Evolutionary conservation across 306 rosid species (phyloP).

Genomic region (Sindora glabra): DNA sequence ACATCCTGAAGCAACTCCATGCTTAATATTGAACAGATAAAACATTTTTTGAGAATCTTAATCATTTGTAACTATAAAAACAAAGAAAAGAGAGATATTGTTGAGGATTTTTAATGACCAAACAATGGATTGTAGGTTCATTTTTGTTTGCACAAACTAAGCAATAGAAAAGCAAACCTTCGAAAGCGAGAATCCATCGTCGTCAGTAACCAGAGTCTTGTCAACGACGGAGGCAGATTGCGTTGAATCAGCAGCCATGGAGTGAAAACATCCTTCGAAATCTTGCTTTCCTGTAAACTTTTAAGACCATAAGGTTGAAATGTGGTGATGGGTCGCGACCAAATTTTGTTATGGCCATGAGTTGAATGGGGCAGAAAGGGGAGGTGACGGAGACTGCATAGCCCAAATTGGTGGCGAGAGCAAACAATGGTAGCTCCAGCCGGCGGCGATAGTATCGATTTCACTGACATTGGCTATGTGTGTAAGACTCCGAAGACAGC

Average conservation of each 20-base stretch:
- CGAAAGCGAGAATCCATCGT: slow-evolving; percentile 63
- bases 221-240: slow-evolving; percentile 38
- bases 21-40: no score
- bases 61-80: no score
- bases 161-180: slow-evolving; percentile 30
- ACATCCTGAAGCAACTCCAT: no score
- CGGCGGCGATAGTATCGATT: slow-evolving; percentile 2
- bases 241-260: slow-evolving; percentile 64
- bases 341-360: slow-evolving; percentile 17
- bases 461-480: not conserved
- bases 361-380: slow-evolving; percentile 9
- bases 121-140: no score
- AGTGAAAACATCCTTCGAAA: not conserved
- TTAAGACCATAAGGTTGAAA: not conserved
- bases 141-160: no score
- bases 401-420: slow-evolving; percentile 19
- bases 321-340: not conserved
- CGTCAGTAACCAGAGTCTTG: slow-evolving; percentile 34
- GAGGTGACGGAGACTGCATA: not conserved
- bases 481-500: not conserved
- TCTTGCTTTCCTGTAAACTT: not conserved
- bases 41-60: no score
- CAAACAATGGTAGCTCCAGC: not conserved
- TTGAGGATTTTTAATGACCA: not conserved
- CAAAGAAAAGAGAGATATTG: not conserved